phyloP scores from a whole-genome alignment of 768 basidiomycete genomes.

The Phylloporus sp. region DNA sequence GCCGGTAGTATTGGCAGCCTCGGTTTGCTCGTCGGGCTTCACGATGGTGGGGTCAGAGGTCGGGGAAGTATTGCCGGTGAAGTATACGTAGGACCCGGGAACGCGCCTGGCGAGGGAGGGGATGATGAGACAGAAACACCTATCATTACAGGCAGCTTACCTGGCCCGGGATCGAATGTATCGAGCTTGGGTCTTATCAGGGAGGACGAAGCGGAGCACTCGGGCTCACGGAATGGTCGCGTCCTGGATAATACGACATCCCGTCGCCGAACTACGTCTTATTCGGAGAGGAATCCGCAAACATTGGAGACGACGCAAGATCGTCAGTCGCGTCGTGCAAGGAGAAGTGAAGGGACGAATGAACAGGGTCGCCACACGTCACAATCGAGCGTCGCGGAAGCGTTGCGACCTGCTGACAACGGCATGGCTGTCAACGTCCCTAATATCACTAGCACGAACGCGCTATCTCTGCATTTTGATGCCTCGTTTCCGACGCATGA shows the following conservation, averaged over 20 bases:
- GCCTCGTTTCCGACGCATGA: conserved; percentile 30
- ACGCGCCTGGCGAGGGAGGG: conserved; percentile 12
- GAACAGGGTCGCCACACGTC: conserved; percentile 20
- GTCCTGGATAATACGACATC: conserved; percentile 7
- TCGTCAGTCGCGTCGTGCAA: conserved; percentile 18
- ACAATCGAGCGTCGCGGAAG: conserved; percentile 20
- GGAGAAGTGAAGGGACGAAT: conserved; percentile 19
- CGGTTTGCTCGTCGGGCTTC: conserved; percentile 27
- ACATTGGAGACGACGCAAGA: conserved; percentile 10
- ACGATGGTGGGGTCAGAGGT: conserved; percentile 27
- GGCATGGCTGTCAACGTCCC: conserved; percentile 15
- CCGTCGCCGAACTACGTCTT: conserved; percentile 17
- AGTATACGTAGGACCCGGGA: conserved; percentile 17
- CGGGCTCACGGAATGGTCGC: conserved; percentile 9
- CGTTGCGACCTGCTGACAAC: conserved; percentile 14
- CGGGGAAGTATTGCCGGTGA: conserved; percentile 19
- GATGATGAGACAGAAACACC: conserved; percentile 21
- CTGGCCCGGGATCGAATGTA: conserved; percentile 14
- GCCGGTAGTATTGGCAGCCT: conserved; percentile 27
- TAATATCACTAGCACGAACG: conserved; percentile 28
- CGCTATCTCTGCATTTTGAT: conserved; percentile 34
- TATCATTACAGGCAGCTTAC: conserved; percentile 17
- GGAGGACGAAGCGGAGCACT: conserved; percentile 27
- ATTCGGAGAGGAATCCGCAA: conserved; percentile 16
- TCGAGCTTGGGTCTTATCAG: conserved; percentile 29